Evolutionary conservation across 179 eudicot species (phyloP), one percentile per base, ranked within the genome.

Genomic region (Gypsophila paniculata): DNA sequence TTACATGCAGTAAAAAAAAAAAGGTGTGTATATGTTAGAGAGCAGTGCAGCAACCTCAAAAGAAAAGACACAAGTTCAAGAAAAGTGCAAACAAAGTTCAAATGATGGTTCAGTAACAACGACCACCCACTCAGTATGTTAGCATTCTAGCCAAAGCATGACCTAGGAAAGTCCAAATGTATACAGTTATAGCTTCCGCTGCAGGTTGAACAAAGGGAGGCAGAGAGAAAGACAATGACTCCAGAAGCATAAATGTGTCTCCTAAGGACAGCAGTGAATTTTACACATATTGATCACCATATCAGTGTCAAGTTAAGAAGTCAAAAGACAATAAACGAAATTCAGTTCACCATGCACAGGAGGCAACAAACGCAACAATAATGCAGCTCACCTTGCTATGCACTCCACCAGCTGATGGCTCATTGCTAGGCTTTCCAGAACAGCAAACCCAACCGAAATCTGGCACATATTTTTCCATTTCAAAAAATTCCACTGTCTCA

Each of bases 401-500:
- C n/a, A 55, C 67, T 70, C 76, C 83, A 69, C 68, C 75, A 42
- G 72, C 82, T 59, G 80, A 76, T 32, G 57, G 66, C 62, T 44
- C 76, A 22, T 54, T 70, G 72, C 69, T 63, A 72, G 86, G 76
- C 65, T 79, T 79, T 72, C 74, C 77, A 44, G 72, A 69, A 77
- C 72, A 72, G 67, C 82, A 68, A 81, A 80, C 73, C 97, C 96
- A 91, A 55, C 93, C 96, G 73, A 59, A 72, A 68, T 83, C 59
- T 15, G 86, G 79, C 42, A 78, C 69, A 65, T 74, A 83, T 55
- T 78, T 91, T 71, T 91, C 86, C 60, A 81, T 81, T 83, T 93
- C 98, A 78, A 91, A 86, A 69, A 83, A 81, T 60, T 87, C 93
- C 38, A 89, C 90, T n/a, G 84, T 83, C 73, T 81, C 85, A 25